Percentiles rank a stretch among this genome's conserved stretches.
Conservation (phyloP, 768 basidiomycete genomes). For the Auricularia heimuer region DNA sequence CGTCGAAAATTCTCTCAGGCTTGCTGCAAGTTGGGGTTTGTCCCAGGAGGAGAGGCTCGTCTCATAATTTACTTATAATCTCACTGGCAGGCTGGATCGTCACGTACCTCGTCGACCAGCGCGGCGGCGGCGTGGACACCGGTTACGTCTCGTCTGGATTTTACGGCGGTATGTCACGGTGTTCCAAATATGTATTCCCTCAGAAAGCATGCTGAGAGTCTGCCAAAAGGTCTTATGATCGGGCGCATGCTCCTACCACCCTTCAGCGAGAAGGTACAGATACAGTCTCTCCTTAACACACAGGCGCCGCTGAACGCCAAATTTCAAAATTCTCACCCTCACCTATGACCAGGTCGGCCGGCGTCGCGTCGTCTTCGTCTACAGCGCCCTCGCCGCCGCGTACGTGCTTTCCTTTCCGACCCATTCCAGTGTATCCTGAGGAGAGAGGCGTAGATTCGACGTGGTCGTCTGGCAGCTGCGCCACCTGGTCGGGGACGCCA, state of each 20-base stretch:
- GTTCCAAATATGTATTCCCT: background rate
- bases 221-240: background rate
- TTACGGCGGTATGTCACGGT: constrained; percentile 23
- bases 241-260: constrained; percentile 8
- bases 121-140: constrained; percentile 35
- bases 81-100: constrained; percentile 41
- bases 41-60: background rate
- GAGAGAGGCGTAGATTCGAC: constrained; percentile 14
- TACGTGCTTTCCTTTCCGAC: background rate
- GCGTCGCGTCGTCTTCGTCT: constrained; percentile 11
- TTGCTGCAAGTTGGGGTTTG: too few relatives aligned
- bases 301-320: too few relatives aligned
- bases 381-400: constrained; percentile 13
- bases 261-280: background rate
- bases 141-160: constrained; percentile 44
- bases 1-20: background rate
- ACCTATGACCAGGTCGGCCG: constrained; percentile 6
- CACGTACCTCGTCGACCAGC: constrained; percentile 36
- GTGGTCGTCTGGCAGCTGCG: constrained; percentile 27
- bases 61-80: background rate
- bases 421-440: too few relatives aligned
- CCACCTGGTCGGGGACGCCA: constrained; percentile 23
- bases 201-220: background rate
- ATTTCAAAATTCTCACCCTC: too few relatives aligned
- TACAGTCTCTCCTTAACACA: background rate